These are phyloP conservation scores for Talaromyces piceae DNA, from an alignment of 2,329 filamentous ascomycete species.

Conservation along the genomic window DNA sequence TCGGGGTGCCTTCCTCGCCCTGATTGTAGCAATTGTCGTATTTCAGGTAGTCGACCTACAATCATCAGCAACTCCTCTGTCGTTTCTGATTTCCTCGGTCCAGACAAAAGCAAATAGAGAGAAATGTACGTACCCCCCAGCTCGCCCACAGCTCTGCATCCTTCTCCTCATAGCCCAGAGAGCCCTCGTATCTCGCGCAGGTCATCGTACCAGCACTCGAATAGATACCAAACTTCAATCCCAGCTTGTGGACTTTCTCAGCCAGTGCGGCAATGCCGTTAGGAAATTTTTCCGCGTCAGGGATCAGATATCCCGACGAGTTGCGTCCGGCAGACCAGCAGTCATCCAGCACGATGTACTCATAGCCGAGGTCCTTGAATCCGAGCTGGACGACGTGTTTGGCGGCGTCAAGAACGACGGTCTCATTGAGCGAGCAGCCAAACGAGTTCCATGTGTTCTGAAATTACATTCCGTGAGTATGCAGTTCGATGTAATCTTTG, in stretches of 20 bases:
- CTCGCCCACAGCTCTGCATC: constrained; percentile 47
- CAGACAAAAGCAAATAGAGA: no score
- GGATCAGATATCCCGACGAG: constrained; percentile 36
- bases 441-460: constrained; percentile 36
- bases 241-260: constrained; percentile 41
- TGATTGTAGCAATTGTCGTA: constrained; percentile 54
- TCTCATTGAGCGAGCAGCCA: constrained; percentile 38
- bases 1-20: constrained; percentile 43
- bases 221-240: constrained; percentile 49
- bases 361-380: constrained; percentile 39
- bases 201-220: constrained; percentile 30
- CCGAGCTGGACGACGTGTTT: constrained; percentile 36
- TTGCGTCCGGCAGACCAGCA: constrained; percentile 45
- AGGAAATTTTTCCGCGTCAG: constrained; percentile 39
- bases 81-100: not conserved
- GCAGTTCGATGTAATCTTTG: no score
- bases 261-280: constrained; percentile 43
- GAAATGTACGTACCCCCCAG: constrained; percentile 39
- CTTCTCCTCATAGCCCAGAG: constrained; percentile 43
- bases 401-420: constrained; percentile 38
- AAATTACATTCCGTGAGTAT: not conserved
- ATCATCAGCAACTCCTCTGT: not conserved
- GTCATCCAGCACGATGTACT: constrained; percentile 46
- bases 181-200: constrained; percentile 34
- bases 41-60: constrained; percentile 41